These are phyloP conservation scores for Lithohypha guttulata DNA, from an alignment of 2,329 filamentous ascomycete species.

Conservation along the genomic window DNA sequence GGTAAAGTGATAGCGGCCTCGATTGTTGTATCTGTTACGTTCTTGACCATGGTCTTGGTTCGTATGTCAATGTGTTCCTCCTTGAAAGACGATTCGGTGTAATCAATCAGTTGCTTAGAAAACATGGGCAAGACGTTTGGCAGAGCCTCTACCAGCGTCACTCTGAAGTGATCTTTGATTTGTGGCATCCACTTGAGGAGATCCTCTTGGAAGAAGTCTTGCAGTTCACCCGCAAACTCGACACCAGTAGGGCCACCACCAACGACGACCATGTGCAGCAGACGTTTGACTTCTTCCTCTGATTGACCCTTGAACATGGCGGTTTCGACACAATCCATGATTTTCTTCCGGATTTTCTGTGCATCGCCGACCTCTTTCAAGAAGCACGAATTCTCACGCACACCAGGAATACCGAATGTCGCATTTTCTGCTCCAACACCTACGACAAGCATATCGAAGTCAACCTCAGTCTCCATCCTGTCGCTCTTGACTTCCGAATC, in stretches of 20 bases:
- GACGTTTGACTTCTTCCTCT: slow-evolving; percentile 75
- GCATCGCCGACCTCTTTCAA: slow-evolving; percentile 96
- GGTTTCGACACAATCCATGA: slow-evolving; percentile 99
- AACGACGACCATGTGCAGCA: slow-evolving; percentile 95
- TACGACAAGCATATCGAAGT: slow-evolving; percentile 96
- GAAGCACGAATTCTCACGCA: slow-evolving; percentile 92
- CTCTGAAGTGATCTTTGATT: slow-evolving; percentile 88
- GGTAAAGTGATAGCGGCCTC: slow-evolving; percentile 76
- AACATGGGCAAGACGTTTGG: slow-evolving; percentile 96
- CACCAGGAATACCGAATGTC: slow-evolving; percentile 93
- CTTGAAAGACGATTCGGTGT: slow-evolving; percentile 97
- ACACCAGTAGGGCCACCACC: slow-evolving; percentile 93
- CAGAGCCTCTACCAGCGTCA: slow-evolving; percentile 92
- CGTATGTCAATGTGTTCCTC: slow-evolving; percentile 96
- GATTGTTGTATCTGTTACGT: slow-evolving; percentile 82
- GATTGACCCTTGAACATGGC: slow-evolving; percentile 96
- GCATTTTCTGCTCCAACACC: slow-evolving; percentile 97
- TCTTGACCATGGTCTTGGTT: slow-evolving; percentile 99
- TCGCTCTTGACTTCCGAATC: slow-evolving; percentile 86
- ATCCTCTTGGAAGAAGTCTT: slow-evolving; percentile 98
- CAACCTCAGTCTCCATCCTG: slow-evolving; percentile 71
- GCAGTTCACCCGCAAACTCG: slow-evolving; percentile 94
- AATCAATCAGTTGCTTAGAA: slow-evolving; percentile 97
- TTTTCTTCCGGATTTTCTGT: slow-evolving; percentile 91
- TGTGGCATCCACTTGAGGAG: slow-evolving; percentile 97